A percentile compares a stretch with the other conserved stretches of the same genome.
Evolutionary conservation across 1,284 basidiomycete genomes (phyloP).

Genomic region (Irpex lacteus): DNA sequence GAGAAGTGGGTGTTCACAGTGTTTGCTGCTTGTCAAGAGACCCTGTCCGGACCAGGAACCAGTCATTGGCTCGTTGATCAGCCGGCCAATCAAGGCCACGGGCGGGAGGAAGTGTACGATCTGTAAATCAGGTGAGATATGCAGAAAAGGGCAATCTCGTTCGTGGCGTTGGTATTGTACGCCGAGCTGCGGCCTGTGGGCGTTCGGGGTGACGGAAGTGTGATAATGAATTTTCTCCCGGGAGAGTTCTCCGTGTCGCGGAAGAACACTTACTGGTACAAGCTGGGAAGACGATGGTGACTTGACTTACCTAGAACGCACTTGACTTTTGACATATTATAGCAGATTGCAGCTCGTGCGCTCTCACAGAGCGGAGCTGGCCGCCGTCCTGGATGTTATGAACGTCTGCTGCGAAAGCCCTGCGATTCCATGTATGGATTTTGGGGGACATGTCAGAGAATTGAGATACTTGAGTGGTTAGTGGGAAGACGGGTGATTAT

Average conservation of each 20-base stretch:
- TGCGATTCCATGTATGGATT: not conserved
- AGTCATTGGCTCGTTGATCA: not conserved
- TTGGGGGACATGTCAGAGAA: not conserved
- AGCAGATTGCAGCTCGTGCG: not conserved
- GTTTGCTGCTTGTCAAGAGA: not conserved
- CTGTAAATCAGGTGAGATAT: not conserved
- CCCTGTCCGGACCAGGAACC: too few relatives aligned
- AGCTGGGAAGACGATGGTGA: not conserved
- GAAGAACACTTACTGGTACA: not conserved
- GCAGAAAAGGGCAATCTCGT: not conserved
- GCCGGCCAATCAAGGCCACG: not conserved
- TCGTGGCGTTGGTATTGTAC: not conserved
- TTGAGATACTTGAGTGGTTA: not conserved
- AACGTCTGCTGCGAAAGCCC: not conserved
- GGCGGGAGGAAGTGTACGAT: not conserved
- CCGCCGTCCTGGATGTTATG: not conserved
- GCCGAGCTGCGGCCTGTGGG: not conserved
- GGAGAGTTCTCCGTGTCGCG: too few relatives aligned
- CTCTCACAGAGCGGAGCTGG: not conserved
- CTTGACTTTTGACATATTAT: not conserved
- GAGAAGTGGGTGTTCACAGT: not conserved
- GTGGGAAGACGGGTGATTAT: not conserved
- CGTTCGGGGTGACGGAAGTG: not conserved
- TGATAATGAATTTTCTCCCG: not conserved
- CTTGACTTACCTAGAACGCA: not conserved